A percentile compares a stretch with the other conserved stretches of the same genome.
Conservation (phyloP, 164 flowering plant genomes). For the Vitis riparia region DNA sequence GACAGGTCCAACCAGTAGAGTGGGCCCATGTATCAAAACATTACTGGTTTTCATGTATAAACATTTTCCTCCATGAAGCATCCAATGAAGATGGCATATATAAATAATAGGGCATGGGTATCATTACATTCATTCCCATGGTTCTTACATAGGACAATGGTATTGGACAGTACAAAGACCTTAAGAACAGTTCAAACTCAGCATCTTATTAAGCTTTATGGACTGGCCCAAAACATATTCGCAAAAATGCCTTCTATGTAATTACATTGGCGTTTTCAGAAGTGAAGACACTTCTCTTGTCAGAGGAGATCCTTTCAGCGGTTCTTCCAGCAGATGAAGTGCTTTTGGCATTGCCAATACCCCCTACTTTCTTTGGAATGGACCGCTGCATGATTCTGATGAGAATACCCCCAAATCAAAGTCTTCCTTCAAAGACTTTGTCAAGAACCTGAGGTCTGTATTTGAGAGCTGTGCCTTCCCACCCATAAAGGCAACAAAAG, state of each 20-base stretch:
- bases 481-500: slow-evolving; percentile 82
- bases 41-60: no score
- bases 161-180: no score
- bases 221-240: no score
- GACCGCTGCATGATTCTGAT: slow-evolving; percentile 79
- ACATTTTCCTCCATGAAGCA: no score
- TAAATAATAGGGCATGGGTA: no score
- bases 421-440: slow-evolving; percentile 89
- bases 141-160: no score
- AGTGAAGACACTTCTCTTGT: slow-evolving; percentile 45
- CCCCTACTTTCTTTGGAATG: slow-evolving; percentile 32
- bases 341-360: slow-evolving; percentile 21
- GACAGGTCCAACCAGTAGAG: no score
- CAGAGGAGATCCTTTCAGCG: slow-evolving; percentile 41
- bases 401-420: slow-evolving; percentile 93
- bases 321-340: slow-evolving; percentile 19
- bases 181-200: no score
- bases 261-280: not conserved
- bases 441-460: slow-evolving; percentile 79
- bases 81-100: no score
- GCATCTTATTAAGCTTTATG: not conserved
- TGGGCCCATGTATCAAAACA: no score
- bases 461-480: slow-evolving; percentile 71
- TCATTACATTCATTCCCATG: no score
- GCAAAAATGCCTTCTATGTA: no score